Percentiles rank a stretch among this genome's conserved stretches.
Conservation (phyloP, 2,329 filamentous ascomycete species). For the Phaeosphaeria sp. region DNA sequence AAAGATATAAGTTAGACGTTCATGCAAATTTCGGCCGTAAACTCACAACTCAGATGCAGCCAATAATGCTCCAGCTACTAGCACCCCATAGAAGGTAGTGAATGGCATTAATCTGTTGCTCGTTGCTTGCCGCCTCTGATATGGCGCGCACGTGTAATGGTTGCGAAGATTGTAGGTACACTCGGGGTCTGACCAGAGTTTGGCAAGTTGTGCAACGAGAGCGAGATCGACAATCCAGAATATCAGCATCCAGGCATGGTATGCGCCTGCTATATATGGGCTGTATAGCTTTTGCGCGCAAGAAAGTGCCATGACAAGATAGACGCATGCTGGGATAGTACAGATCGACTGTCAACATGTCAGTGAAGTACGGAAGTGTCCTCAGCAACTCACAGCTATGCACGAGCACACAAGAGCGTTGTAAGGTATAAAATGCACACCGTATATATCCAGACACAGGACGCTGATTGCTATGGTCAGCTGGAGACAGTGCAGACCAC, state of each 20-base stretch:
- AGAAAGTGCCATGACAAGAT: slow-evolving; percentile 49
- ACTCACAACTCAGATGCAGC: slow-evolving; percentile 38
- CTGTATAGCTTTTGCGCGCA: not conserved
- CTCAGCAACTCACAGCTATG: slow-evolving; percentile 17
- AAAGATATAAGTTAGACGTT: not conserved
- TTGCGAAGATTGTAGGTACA: slow-evolving; percentile 16
- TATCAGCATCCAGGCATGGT: slow-evolving; percentile 47
- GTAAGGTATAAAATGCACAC: slow-evolving; percentile 50
- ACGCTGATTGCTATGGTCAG: slow-evolving; percentile 54
- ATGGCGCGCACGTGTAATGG: slow-evolving; percentile 17
- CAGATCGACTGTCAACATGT: slow-evolving; percentile 31
- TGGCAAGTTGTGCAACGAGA: slow-evolving; percentile 31
- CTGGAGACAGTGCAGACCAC: slow-evolving; percentile 23
- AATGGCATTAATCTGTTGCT: slow-evolving; percentile 20
- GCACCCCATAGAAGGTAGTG: slow-evolving; percentile 27
- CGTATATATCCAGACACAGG: slow-evolving; percentile 58
- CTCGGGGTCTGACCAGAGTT: slow-evolving; percentile 20
- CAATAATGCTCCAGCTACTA: slow-evolving; percentile 34
- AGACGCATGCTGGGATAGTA: slow-evolving; percentile 47
- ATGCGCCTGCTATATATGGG: not conserved
- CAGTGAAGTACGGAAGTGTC: slow-evolving; percentile 13
- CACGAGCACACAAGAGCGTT: slow-evolving; percentile 44
- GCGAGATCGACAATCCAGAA: slow-evolving; percentile 58
- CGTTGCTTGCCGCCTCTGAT: slow-evolving; percentile 15
- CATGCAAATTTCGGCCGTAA: not conserved